These are phyloP conservation scores for Chytridium lagenaria DNA, from an alignment of 371 early-diverging fungal genomes.

Conservation along the genomic window DNA sequence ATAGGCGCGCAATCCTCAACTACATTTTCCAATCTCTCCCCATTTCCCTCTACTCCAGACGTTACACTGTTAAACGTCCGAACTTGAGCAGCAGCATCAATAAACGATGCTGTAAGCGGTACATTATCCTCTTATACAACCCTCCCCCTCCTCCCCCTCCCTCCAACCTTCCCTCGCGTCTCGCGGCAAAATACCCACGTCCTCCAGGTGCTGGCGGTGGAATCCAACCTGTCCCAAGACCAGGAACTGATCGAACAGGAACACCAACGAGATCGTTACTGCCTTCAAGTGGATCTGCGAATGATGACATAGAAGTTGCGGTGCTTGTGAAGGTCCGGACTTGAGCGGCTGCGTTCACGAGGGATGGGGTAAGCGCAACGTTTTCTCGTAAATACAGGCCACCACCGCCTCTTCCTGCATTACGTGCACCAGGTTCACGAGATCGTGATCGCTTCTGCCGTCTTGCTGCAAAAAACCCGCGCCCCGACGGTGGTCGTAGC, in stretches of 20 bases:
- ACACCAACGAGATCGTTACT: too few species aligned
- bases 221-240: too few species aligned
- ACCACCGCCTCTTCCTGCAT: too few species aligned
- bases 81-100: neutral
- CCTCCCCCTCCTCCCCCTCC: neutral
- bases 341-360: neutral
- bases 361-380: constrained; percentile 1
- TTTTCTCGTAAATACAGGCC: neutral
- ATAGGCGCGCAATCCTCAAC: neutral
- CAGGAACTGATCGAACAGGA: too few species aligned
- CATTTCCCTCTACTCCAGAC: neutral
- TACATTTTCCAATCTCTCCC: neutral
- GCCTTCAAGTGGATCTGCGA: neutral
- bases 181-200: neutral
- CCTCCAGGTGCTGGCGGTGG: neutral
- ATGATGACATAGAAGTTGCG: constrained; percentile 8
- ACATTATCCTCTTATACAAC: neutral
- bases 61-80: neutral
- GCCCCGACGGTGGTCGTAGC: too few species aligned
- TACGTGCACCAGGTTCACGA: too few species aligned
- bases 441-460: too few species aligned
- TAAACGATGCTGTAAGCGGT: neutral
- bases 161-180: too few species aligned
- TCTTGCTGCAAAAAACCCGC: too few species aligned
- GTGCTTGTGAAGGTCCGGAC: constrained; percentile 7